These are phyloP conservation scores for Sugiyamaella boreocaroliniensis DNA, from an alignment of 805 yeast species.

Conservation along the genomic window DNA sequence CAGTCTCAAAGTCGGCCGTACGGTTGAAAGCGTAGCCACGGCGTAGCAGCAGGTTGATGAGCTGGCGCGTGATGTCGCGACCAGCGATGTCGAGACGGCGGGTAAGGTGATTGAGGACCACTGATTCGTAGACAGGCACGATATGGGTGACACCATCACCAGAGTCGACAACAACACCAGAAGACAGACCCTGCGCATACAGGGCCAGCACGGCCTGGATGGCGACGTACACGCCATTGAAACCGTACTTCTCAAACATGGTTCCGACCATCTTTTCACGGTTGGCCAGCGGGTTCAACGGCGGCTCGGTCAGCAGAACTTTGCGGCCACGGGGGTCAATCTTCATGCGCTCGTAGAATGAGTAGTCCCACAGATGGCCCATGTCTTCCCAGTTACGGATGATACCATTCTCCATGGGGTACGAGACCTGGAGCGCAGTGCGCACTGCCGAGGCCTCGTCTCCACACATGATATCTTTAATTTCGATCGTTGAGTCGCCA, in stretches of 20 bases:
- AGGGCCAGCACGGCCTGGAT: slow-evolving; percentile 97
- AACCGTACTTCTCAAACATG: slow-evolving; percentile 85
- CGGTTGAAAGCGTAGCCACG: slow-evolving; percentile 97
- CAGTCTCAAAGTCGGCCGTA: slow-evolving; percentile 98
- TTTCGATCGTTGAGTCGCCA: slow-evolving; percentile 41
- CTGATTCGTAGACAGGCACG: slow-evolving; percentile 96
- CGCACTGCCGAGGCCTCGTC: slow-evolving; percentile 89
- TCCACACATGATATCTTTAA: slow-evolving; percentile 97
- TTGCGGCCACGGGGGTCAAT: slow-evolving; percentile 67
- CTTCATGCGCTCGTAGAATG: slow-evolving; percentile 86
- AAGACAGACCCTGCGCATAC: slow-evolving; percentile 92
- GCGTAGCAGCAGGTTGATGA: slow-evolving; percentile 83
- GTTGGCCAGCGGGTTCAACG: slow-evolving; percentile 90
- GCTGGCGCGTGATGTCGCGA: slow-evolving; percentile 93
- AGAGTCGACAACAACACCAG: slow-evolving; percentile 97
- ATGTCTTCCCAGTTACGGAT: slow-evolving; percentile 97
- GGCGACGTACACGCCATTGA: slow-evolving; percentile 91
- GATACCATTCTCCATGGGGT: slow-evolving; percentile 98
- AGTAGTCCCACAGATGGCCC: slow-evolving; percentile 97
- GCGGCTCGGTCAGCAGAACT: slow-evolving; percentile 91
- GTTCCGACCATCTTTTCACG: slow-evolving; percentile 87
- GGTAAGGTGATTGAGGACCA: slow-evolving; percentile 90
- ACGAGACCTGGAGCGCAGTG: slow-evolving; percentile 83
- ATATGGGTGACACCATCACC: slow-evolving; percentile 99
- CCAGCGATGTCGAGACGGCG: slow-evolving; percentile 95